Conservation (phyloP, 768 basidiomycete genomes). For the Sporobolomyces phaffii region DNA sequence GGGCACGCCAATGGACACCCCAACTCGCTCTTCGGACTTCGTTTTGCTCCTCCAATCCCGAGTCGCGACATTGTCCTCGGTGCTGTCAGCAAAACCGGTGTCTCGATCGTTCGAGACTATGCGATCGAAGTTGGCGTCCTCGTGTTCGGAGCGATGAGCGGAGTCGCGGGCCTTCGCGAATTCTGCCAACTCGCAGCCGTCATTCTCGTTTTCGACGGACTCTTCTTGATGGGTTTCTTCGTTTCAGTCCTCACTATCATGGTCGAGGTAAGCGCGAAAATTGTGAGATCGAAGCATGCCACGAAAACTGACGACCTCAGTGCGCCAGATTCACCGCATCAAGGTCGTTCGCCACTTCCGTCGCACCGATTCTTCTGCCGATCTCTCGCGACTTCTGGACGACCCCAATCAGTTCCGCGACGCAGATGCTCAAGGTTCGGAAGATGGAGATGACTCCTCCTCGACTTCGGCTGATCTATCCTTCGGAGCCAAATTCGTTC, state of each 20-base stretch:
- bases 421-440: conserved; percentile 22
- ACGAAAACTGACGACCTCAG: neutral
- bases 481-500: conserved; percentile 31
- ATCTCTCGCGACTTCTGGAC: conserved; percentile 39
- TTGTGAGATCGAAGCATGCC: neutral
- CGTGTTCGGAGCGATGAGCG: conserved; percentile 73
- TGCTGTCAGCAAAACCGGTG: conserved; percentile 70
- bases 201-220: conserved; percentile 76
- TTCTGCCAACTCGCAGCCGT: conserved; percentile 91
- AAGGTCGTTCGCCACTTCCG: conserved; percentile 49
- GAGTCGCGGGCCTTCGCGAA: conserved; percentile 81
- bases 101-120: conserved; percentile 84
- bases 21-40: conserved; percentile 20
- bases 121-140: conserved; percentile 86
- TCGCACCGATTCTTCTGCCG: conserved; percentile 42
- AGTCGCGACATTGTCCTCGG: conserved; percentile 69
- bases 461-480: conserved; percentile 7
- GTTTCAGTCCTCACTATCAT: conserved; percentile 84
- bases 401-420: conserved; percentile 32
- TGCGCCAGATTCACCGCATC: conserved; percentile 50
- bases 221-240: conserved; percentile 83
- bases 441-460: conserved; percentile 20
- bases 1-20: neutral
- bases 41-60: conserved; percentile 38
- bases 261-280: conserved; percentile 64